These are phyloP conservation scores for Anastatica hierochuntica DNA, from an alignment of 345 rosid genomes.

Conservation along the genomic window DNA sequence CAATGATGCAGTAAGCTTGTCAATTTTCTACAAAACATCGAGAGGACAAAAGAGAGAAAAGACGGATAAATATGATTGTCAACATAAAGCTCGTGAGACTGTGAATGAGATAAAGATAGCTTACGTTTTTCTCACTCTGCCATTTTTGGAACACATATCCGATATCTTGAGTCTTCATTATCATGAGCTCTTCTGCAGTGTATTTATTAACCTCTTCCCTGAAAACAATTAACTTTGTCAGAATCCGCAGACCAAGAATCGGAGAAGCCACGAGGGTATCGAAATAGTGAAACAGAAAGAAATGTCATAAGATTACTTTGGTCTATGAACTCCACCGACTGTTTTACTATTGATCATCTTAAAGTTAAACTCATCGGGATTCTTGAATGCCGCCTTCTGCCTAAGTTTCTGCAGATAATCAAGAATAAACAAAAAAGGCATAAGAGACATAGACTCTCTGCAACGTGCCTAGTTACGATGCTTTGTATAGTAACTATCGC, in stretches of 20 bases:
- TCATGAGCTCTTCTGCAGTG: slow-evolving; percentile 64
- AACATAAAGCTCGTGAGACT: not conserved
- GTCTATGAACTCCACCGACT: slow-evolving; percentile 48
- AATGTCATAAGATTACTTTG: slow-evolving; percentile 35
- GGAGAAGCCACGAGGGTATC: not conserved
- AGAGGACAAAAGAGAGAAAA: too few species aligned
- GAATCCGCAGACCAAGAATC: not conserved
- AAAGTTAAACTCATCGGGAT: slow-evolving; percentile 76
- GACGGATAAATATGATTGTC: not conserved
- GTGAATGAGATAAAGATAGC: not conserved
- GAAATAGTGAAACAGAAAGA: not conserved
- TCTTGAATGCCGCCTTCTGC: slow-evolving; percentile 75
- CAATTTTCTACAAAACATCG: slow-evolving; percentile 59
- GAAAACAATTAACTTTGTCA: not conserved
- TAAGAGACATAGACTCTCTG: not conserved
- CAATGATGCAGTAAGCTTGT: slow-evolving; percentile 53
- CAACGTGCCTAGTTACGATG: not conserved
- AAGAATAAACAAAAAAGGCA: not conserved
- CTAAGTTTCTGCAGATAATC: slow-evolving; percentile 41
- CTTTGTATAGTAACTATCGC: not conserved
- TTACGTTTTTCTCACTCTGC: slow-evolving; percentile 76
- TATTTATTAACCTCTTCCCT: slow-evolving; percentile 71
- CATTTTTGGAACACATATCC: slow-evolving; percentile 77
- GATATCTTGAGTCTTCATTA: slow-evolving; percentile 89
- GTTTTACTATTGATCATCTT: slow-evolving; percentile 66